Percentiles rank a stretch among this genome's conserved stretches.
phyloP scores from a whole-genome alignment of 805 yeast genomes.

The Phaffomyces antillensis region DNA sequence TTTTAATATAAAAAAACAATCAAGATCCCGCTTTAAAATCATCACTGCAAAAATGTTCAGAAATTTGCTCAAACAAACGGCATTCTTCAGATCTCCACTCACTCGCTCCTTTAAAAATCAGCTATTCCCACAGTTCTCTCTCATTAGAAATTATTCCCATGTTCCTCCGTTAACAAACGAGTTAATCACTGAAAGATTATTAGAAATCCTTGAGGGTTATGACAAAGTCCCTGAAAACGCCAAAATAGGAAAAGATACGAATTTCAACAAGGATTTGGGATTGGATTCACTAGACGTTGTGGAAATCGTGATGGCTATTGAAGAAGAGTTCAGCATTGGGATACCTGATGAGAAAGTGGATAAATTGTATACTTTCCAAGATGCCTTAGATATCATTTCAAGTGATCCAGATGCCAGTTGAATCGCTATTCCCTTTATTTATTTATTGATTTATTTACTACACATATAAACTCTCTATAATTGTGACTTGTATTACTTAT shows the following conservation, averaged over 20 bases:
- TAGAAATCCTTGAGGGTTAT: conserved; percentile 59
- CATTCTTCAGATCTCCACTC: background rate
- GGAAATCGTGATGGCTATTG: conserved; percentile 67
- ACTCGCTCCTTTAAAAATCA: background rate
- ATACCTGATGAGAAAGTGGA: conserved; percentile 83
- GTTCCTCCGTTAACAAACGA: conserved; percentile 58
- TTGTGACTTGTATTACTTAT: conserved; percentile 6
- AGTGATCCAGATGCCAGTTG: conserved; percentile 19
- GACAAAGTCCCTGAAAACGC: conserved; percentile 40
- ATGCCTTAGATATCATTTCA: conserved; percentile 71
- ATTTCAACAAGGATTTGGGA: conserved; percentile 59
- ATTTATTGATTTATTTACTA: conserved; percentile 6
- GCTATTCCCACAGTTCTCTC: background rate
- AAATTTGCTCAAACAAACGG: conserved; percentile 1
- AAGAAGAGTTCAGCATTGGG: conserved; percentile 56
- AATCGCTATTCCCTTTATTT: background rate
- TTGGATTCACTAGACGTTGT: conserved; percentile 67
- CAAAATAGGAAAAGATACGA: conserved; percentile 33
- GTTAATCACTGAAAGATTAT: conserved; percentile 51
- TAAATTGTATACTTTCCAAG: conserved; percentile 78
- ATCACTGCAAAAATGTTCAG: conserved; percentile 2
- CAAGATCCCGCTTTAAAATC: no score
- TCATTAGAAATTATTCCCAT: conserved; percentile 42
- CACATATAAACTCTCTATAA: conserved; percentile 6
- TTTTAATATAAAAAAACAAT: no score